Percentiles rank a stretch among this genome's conserved stretches.
phyloP scores from a whole-genome alignment of 2,329 filamentous ascomycete genomes.

The Cryphonectria nitschkei region DNA sequence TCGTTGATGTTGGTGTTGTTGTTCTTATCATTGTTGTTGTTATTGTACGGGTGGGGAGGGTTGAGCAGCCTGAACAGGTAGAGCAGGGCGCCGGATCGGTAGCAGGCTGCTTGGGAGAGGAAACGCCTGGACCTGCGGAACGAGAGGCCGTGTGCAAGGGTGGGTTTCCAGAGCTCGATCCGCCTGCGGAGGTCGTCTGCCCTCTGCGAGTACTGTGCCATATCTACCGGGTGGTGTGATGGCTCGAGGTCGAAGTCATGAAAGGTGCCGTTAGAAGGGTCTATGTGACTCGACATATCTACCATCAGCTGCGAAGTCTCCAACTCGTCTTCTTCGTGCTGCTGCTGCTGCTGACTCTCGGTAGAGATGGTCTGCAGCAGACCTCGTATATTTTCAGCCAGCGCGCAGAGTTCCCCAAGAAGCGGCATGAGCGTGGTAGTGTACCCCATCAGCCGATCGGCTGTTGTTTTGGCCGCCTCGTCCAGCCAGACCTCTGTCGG shows the following conservation, averaged over 20 bases:
- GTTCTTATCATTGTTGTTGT: constrained; percentile 16
- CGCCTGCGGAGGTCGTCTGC: constrained; percentile 31
- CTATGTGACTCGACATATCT: neutral
- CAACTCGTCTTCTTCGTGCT: neutral
- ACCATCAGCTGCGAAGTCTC: neutral
- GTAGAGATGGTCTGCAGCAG: neutral
- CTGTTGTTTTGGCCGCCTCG: constrained; percentile 29
- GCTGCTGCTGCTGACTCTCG: neutral
- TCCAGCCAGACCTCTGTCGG: constrained; percentile 36
- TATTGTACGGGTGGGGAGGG: constrained; percentile 31
- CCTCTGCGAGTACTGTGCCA: constrained; percentile 21
- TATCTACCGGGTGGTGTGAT: neutral
- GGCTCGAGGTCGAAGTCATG: neutral
- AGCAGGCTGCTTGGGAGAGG: constrained; percentile 36
- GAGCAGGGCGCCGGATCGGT: constrained; percentile 34
- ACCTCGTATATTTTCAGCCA: constrained; percentile 36
- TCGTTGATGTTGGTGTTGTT: neutral
- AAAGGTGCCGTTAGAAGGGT: neutral
- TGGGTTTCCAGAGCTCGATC: constrained; percentile 35
- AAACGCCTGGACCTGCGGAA: constrained; percentile 35
- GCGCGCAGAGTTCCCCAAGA: constrained; percentile 34
- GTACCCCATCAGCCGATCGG: constrained; percentile 40
- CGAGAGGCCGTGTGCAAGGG: constrained; percentile 30
- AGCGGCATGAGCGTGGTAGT: constrained; percentile 38
- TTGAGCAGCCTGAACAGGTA: constrained; percentile 37